Evolutionary conservation across 2,329 filamentous ascomycete species (phyloP), one percentile per base, ranked within the genome.

Genomic region (Alternaria incomplexa): DNA sequence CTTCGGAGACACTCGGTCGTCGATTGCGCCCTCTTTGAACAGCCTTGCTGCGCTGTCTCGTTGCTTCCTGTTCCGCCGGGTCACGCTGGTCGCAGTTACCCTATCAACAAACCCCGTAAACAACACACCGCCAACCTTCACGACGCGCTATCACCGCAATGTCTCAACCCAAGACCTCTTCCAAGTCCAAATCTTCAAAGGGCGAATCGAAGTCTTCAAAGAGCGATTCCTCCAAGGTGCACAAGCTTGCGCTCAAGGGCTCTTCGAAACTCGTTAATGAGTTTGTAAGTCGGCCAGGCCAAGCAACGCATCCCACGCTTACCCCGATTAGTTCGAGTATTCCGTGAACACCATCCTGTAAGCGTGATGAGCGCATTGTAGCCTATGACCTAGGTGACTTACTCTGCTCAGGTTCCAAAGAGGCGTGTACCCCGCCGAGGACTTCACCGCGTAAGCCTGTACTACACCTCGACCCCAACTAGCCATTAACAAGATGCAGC

Each of bases 261-360:
- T 91, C 89, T 72, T 89, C 93, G 43, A 96, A 95, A 82, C 88
- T 97, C 40, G 93, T 98, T 61, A 92, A 95, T 47, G 96, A 99
- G 84, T 99, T 99, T 81, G 93, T 97, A 84, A 80, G 91, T 86
- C 32, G n/a, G 28, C 20, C n/a, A 43, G 48, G 30, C 32, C 13
- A 50, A 55, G 17, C 28, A n/a, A 32, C 2, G 23, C 43, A 32
- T 32, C 32, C 17, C 32, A 46, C 56, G 56, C 68, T 72, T 54
- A 77, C 62, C 53, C 65, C 54, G 30, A 30, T 8, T 73, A 92
- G 88, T 99, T 99, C 78, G 93, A 99, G 85, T 99, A 97, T 81
- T 97, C 93, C 2, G 97, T 98, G 78, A 96, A 99, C 77, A 96
- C 94, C 0, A 98, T 99, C 62, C 85, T 99, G 89, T 96, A 86